Base-by-base conservation (phyloP, 2,329 filamentous ascomycete species). In the Ascosphaera pollenicola region DNA sequence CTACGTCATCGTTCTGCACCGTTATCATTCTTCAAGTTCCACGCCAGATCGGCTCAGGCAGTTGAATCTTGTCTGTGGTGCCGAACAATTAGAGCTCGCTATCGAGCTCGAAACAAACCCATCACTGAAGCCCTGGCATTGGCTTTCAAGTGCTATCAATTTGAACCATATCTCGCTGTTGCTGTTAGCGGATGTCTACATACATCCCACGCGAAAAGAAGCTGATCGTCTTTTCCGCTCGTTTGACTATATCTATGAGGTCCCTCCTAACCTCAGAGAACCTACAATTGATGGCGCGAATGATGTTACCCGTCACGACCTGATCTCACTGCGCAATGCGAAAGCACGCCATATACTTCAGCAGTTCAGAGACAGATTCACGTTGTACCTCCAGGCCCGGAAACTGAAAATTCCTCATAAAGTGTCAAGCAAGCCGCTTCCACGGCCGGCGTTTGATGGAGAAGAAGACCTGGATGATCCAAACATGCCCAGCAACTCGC, bases 161-260 rank as follows among this genome's bases (percentile, higher is more conserved):
- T 78, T 82, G 51, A 81, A 75, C 52, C 78, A 83, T 49, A 66
- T 69, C 3, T 75, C 77, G 0, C 62, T 84, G 24, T 62, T 84
- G 1, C 60, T 85, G 17, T 63, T 80, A 5, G 68, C 71, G 17
- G 77, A 84, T 50, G 58, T 81, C 3, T 77, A 73, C 50, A 65
- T 67, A 36, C 63, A 65, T 32, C 69, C 72, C 0, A 58, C 65
- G 39, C 62, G 66, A 37, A 63, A 63, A 38, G 66, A 78, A 43
- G 70, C 72, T 2, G 65, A 69, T 17, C 67, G 77, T 7, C 77
- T 82, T 42, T 82, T 78, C 77, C 58, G 61, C 26, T 77, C 73
- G 47, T 59, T 82, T 18, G 76, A 84, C 50, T 83, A 73, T 50
- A 72, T 79, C 17, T 84, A 81, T 51, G 68, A 72, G 38, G 37